phyloP scores from a whole-genome alignment of 2,329 filamentous ascomycete genomes.

The Paramyrothecium sp. region DNA sequence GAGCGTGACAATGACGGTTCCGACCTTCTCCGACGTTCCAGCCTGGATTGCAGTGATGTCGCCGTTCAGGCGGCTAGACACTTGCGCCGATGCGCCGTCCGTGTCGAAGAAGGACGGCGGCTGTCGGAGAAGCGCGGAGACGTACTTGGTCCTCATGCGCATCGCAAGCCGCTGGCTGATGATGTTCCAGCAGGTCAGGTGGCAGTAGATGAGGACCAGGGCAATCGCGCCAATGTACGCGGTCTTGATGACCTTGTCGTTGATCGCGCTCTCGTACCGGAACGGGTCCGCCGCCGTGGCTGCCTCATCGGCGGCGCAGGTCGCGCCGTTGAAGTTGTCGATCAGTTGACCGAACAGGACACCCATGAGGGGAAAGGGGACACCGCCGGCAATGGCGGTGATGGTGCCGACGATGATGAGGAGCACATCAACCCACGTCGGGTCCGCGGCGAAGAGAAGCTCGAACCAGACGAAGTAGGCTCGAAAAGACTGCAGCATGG shows the following conservation, averaged over 20 bases:
- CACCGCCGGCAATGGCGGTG: constrained; percentile 54
- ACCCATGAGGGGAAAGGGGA: constrained; percentile 62
- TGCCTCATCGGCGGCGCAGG: constrained; percentile 39
- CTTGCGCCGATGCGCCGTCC: constrained; percentile 58
- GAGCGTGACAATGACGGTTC: constrained; percentile 58
- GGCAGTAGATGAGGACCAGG: constrained; percentile 62
- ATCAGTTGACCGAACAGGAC: constrained; percentile 64
- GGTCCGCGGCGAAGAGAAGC: constrained; percentile 44
- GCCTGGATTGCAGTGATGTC: constrained; percentile 67
- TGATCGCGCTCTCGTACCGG: constrained; percentile 41
- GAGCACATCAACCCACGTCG: constrained; percentile 39
- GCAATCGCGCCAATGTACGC: constrained; percentile 64
- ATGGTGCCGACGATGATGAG: constrained; percentile 39
- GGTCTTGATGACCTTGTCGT: constrained; percentile 58
- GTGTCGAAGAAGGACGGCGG: constrained; percentile 62
- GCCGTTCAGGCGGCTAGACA: constrained; percentile 60
- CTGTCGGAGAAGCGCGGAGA: constrained; percentile 58
- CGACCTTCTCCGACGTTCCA: constrained; percentile 72
- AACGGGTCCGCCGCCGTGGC: constrained; percentile 9
- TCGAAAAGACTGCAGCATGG: background rate
- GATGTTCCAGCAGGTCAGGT: constrained; percentile 63
- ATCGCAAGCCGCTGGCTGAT: constrained; percentile 63
- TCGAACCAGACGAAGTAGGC: background rate
- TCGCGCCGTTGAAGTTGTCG: constrained; percentile 58
- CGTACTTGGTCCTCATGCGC: constrained; percentile 59